Evolutionary conservation across 805 yeast genomes (phyloP).

Genomic region (Saccharomycopsis olivae): DNA sequence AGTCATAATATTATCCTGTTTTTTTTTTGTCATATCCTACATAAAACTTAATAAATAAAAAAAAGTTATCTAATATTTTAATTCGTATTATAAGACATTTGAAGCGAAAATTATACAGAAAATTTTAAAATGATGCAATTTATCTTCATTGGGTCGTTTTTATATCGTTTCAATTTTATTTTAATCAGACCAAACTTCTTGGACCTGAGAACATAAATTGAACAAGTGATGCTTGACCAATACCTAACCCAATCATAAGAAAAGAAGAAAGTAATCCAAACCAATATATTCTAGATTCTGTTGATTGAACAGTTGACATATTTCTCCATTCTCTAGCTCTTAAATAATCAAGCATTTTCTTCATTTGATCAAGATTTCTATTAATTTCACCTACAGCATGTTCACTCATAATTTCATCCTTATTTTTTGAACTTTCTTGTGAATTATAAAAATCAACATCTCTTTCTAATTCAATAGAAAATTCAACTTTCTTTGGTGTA

Average conservation of each 20-base stretch:
- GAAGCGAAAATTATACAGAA: too few relatives aligned
- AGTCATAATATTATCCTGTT: neutral
- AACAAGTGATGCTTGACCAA: constrained; percentile 68
- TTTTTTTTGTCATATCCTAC: neutral
- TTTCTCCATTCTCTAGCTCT: constrained; percentile 96
- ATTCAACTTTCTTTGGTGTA: constrained; percentile 51
- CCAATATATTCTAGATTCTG: constrained; percentile 70
- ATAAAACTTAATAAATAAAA: too few relatives aligned
- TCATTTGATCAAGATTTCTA: constrained; percentile 45
- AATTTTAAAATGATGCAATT: too few relatives aligned
- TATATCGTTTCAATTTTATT: too few relatives aligned
- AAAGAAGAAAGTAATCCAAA: constrained; percentile 61
- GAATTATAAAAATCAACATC: constrained; percentile 25
- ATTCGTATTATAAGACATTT: too few relatives aligned
- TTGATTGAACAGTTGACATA: constrained; percentile 79
- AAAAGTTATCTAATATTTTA: too few relatives aligned
- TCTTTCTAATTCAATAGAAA: constrained; percentile 44
- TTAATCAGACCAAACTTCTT: constrained; percentile 22
- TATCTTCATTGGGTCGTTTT: too few relatives aligned
- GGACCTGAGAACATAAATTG: constrained; percentile 54
- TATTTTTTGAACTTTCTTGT: constrained; percentile 29
- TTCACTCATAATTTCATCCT: constrained; percentile 40
- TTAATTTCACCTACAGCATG: constrained; percentile 48
- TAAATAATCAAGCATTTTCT: constrained; percentile 65
- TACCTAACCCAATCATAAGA: constrained; percentile 68